A percentile compares a stretch with the other conserved stretches of the same genome.
Evolutionary conservation across 177 flowering plant genomes (phyloP).

Genomic region (Vitis hybrid): DNA sequence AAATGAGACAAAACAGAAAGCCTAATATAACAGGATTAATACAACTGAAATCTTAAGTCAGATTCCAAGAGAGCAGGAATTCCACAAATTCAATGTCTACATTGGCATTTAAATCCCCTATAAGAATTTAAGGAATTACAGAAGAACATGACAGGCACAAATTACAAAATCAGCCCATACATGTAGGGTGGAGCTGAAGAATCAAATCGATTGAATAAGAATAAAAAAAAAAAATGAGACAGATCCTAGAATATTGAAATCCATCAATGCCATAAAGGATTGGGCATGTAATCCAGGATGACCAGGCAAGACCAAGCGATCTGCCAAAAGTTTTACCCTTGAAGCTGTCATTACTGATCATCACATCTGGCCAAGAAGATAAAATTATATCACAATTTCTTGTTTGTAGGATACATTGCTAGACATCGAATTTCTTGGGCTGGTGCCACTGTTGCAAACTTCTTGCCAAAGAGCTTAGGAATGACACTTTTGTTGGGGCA

Average conservation of each 20-base stretch:
- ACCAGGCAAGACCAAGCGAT: conserved; percentile 8
- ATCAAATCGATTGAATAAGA: conserved; percentile 26
- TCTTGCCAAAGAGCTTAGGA: conserved; percentile 61
- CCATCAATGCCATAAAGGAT: conserved; percentile 14
- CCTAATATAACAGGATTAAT: no score
- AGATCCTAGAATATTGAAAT: conserved; percentile 12
- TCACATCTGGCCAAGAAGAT: background rate
- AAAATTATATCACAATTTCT: background rate
- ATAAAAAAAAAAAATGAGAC: background rate
- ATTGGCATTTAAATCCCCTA: conserved; percentile 6
- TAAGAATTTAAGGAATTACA: conserved; percentile 21
- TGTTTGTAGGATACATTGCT: conserved; percentile 8
- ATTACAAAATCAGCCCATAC: conserved; percentile 28
- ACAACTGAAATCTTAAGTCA: no score
- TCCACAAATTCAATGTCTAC: no score
- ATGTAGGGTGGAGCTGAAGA: conserved; percentile 20
- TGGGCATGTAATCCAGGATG: conserved; percentile 6
- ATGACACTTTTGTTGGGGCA: conserved; percentile 43
- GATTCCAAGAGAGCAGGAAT: no score
- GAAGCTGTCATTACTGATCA: conserved; percentile 11
- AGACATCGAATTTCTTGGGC: conserved; percentile 67
- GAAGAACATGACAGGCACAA: conserved; percentile 1
- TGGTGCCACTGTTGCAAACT: conserved; percentile 70
- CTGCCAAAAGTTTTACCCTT: conserved; percentile 10
- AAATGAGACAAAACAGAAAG: no score